Percentiles rank a stretch among this genome's conserved stretches.
Evolutionary conservation across 2,329 filamentous ascomycete species (phyloP).

Genomic region (Talaromyces atroroseus): DNA sequence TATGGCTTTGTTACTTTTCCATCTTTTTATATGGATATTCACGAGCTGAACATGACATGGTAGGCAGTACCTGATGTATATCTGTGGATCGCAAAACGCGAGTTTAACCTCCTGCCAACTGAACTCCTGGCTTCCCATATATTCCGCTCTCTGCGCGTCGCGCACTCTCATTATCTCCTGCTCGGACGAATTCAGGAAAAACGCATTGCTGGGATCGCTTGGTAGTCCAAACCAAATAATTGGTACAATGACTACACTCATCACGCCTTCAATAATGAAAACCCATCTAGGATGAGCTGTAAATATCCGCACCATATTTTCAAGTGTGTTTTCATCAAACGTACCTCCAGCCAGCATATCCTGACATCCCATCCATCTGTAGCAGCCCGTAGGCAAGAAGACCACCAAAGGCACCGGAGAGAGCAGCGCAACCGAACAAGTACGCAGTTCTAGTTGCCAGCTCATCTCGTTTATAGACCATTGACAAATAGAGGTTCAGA

Average conservation of each 20-base stretch:
- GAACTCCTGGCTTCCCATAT: constrained; percentile 17
- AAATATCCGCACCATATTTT: background rate
- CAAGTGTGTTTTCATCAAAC: background rate
- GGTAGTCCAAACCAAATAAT: constrained; percentile 58
- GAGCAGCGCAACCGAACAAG: constrained; percentile 24
- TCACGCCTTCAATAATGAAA: constrained; percentile 57
- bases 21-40: background rate
- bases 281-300: constrained; percentile 36
- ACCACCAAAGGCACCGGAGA: constrained; percentile 59
- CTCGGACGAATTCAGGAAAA: constrained; percentile 66
- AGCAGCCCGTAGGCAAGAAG: constrained; percentile 57
- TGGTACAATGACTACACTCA: constrained; percentile 61
- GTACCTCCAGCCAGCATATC: constrained; percentile 50
- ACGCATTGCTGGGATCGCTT: constrained; percentile 67
- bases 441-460: constrained; percentile 11
- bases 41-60: constrained; percentile 16
- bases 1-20: background rate
- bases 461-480: constrained; percentile 3
- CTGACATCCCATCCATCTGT: constrained; percentile 49
- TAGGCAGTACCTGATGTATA: constrained; percentile 39
- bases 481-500: background rate
- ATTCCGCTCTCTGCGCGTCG: constrained; percentile 58
- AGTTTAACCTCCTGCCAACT: constrained; percentile 27
- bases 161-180: background rate
- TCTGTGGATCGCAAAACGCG: constrained; percentile 31